Percentiles rank a stretch among this genome's conserved stretches.
Conservation (phyloP, 2,329 filamentous ascomycete genomes). For the Penicillium sp. region DNA sequence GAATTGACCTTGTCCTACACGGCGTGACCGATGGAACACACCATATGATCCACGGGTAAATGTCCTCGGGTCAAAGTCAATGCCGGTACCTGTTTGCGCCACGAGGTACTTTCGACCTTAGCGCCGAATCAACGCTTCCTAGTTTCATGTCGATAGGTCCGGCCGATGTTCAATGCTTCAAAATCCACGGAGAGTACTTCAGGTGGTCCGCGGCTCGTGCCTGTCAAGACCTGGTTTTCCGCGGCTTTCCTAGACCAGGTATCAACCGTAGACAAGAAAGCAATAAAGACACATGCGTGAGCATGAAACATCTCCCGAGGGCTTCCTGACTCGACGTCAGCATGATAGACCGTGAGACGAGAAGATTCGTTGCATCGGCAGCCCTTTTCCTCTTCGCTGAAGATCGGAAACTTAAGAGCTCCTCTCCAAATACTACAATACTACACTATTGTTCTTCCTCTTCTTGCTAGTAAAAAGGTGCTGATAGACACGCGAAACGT, state of each 20-base stretch:
- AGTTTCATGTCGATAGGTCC: slow-evolving; percentile 11
- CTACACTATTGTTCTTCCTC: background rate
- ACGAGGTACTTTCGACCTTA: background rate
- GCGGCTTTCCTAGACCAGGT: background rate
- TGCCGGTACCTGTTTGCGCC: slow-evolving; percentile 1
- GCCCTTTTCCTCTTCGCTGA: background rate
- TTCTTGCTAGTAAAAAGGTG: background rate
- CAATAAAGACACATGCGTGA: background rate
- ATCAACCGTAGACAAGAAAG: background rate
- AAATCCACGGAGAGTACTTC: slow-evolving; percentile 15
- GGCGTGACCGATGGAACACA: slow-evolving; percentile 13
- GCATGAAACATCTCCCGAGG: slow-evolving; percentile 5
- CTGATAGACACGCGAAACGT: background rate
- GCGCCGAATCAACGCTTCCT: background rate
- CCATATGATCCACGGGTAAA: slow-evolving; percentile 13
- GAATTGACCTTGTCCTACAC: background rate
- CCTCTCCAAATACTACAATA: background rate
- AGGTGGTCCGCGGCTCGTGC: slow-evolving; percentile 11
- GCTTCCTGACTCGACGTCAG: slow-evolving; percentile 33
- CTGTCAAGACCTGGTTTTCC: background rate
- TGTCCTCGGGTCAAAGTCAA: background rate
- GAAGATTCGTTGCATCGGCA: background rate
- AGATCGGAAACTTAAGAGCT: background rate
- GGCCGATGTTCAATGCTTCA: slow-evolving; percentile 26
- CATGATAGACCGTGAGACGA: slow-evolving; percentile 26